Conservation (phyloP, 441 rosid species). For the Biscutella laevigata region DNA sequence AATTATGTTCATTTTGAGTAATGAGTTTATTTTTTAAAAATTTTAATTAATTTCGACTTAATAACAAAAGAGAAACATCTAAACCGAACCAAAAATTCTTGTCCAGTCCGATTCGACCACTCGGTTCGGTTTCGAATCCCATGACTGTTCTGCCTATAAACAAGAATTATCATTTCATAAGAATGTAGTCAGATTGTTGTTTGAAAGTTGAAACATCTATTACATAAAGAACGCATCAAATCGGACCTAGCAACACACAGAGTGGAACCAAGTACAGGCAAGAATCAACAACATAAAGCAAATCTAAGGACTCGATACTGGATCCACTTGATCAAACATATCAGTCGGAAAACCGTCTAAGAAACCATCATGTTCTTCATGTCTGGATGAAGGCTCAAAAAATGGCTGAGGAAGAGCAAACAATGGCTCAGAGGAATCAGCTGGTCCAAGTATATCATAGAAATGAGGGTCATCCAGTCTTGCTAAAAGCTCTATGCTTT, state of each 20-base stretch:
- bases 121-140: no score
- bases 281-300: no score
- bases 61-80: no score
- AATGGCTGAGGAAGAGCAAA: constrained; percentile 36
- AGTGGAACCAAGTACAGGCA: background rate
- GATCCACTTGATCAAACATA: constrained; percentile 61
- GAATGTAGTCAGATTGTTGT: constrained; percentile 6
- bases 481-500: constrained; percentile 46
- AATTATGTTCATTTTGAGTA: no score
- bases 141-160: no score
- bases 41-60: no score
- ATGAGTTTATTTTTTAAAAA: no score
- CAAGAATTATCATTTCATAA: constrained; percentile 14
- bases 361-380: constrained; percentile 39
- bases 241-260: constrained; percentile 12
- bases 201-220: constrained; percentile 10
- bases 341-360: constrained; percentile 71
- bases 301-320: constrained; percentile 40
- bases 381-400: constrained; percentile 25
- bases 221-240: background rate
- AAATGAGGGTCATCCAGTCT: constrained; percentile 50
- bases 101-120: no score
- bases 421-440: constrained; percentile 34
- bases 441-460: constrained; percentile 42
- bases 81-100: no score